A percentile compares a stretch with the other conserved stretches of the same genome.
Evolutionary conservation across 1,284 basidiomycete genomes (phyloP).

Genomic region (Cutaneotrichosporon cavernicola): DNA sequence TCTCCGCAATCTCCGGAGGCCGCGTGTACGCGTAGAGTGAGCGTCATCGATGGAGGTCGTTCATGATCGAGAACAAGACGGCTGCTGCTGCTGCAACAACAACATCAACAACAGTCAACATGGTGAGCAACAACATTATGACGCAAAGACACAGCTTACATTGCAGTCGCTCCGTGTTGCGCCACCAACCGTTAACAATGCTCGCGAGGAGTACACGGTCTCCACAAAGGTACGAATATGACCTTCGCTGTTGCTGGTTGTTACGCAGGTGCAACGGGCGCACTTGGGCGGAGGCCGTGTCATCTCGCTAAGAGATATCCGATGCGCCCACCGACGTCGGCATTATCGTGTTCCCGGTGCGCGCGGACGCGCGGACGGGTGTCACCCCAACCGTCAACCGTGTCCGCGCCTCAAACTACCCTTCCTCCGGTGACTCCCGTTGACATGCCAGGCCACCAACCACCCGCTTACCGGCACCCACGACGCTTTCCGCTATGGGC

Average conservation of each 20-base stretch:
- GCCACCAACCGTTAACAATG: conserved; percentile 41
- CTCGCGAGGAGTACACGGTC: conserved; percentile 41
- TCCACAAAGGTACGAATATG: conserved; percentile 40
- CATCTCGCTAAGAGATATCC: not conserved
- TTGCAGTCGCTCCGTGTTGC: conserved; percentile 45
- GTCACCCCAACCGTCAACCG: not conserved
- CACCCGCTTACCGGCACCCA: conserved; percentile 48
- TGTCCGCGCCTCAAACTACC: not conserved
- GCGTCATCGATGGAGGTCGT: conserved; percentile 4
- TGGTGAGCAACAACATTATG: conserved; percentile 26
- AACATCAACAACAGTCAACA: conserved; percentile 18
- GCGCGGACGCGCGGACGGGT: not conserved
- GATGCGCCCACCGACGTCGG: not conserved
- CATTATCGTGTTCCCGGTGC: not conserved
- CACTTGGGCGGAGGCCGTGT: not conserved
- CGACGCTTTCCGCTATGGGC: conserved; percentile 49
- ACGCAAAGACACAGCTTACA: not conserved
- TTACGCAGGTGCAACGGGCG: not conserved
- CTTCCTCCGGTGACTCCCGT: not conserved
- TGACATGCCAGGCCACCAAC: conserved; percentile 37
- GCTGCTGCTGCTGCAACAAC: conserved; percentile 5
- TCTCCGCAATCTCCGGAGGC: conserved; percentile 4
- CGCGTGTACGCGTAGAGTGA: conserved; percentile 15
- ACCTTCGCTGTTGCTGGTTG: not conserved
- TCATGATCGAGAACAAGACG: not conserved